These are phyloP conservation scores for Ceratocystis variospora DNA, from an alignment of 2,329 filamentous ascomycete species.

Conservation along the genomic window DNA sequence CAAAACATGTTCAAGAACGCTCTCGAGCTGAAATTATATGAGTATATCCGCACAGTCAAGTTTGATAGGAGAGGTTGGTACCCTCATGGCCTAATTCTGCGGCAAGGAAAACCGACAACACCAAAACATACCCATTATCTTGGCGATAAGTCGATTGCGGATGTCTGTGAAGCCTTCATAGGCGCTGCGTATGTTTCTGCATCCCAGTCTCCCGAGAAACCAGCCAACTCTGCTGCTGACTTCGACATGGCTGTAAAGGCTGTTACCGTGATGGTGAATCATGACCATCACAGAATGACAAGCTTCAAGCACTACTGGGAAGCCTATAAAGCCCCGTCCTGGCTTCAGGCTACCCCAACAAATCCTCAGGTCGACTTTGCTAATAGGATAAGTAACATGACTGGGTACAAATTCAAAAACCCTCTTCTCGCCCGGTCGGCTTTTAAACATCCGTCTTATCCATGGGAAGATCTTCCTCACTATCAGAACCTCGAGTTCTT, in stretches of 20 bases:
- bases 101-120: slow-evolving; percentile 52
- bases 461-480: slow-evolving; percentile 60
- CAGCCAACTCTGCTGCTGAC: slow-evolving; percentile 20
- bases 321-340: slow-evolving; percentile 54
- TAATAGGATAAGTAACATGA: slow-evolving; percentile 43
- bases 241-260: slow-evolving; percentile 48
- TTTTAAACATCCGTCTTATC: slow-evolving; percentile 77
- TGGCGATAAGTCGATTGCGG: slow-evolving; percentile 80
- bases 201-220: slow-evolving; percentile 30
- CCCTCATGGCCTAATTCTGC: slow-evolving; percentile 60
- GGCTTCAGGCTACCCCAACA: slow-evolving; percentile 49
- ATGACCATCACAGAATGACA: slow-evolving; percentile 53
- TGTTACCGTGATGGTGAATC: slow-evolving; percentile 57
- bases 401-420: slow-evolving; percentile 53
- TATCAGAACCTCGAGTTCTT: slow-evolving; percentile 90
- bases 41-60: slow-evolving; percentile 67
- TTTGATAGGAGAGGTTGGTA: slow-evolving; percentile 85
- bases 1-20: slow-evolving; percentile 73
- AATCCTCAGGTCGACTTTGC: slow-evolving; percentile 57
- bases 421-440: slow-evolving; percentile 68
- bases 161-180: slow-evolving; percentile 89
- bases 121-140: slow-evolving; percentile 45
- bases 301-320: slow-evolving; percentile 60
- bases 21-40: slow-evolving; percentile 47
- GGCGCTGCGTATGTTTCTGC: slow-evolving; percentile 59